A percentile compares a stretch with the other conserved stretches of the same genome.
Conservation (phyloP, 1,284 basidiomycete species). For the Cystobasidium slooffiae region DNA sequence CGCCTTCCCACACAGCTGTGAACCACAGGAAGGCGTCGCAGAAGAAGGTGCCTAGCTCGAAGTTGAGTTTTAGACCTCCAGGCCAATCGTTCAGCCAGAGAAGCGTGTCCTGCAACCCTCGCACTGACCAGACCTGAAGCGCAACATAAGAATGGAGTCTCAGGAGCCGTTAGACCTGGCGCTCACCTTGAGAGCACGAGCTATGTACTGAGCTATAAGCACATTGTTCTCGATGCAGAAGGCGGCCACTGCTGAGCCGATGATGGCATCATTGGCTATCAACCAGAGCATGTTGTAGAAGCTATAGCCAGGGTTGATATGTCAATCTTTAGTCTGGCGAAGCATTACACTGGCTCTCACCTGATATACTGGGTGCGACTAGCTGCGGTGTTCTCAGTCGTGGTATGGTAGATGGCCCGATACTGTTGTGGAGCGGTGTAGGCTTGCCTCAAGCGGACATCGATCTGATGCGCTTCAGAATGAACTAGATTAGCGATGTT, state of each 20-base stretch:
- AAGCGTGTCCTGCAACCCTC: constrained; percentile 65
- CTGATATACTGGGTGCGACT: constrained; percentile 60
- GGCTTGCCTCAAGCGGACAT: constrained; percentile 57
- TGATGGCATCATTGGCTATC: constrained; percentile 83
- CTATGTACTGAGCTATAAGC: constrained; percentile 43
- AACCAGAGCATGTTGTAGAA: constrained; percentile 93
- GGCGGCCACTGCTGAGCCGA: constrained; percentile 72
- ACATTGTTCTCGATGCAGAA: constrained; percentile 68
- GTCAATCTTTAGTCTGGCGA: constrained; percentile 42
- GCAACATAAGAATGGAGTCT: neutral
- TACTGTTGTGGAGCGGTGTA: constrained; percentile 56
- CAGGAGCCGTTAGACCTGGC: too few species aligned
- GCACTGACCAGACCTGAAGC: constrained; percentile 61
- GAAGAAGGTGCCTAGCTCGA: constrained; percentile 77
- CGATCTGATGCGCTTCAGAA: constrained; percentile 56
- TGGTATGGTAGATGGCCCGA: constrained; percentile 46
- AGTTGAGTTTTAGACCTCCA: constrained; percentile 92
- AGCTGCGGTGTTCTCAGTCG: constrained; percentile 45
- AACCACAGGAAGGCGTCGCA: constrained; percentile 70
- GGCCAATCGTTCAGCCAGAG: constrained; percentile 94
- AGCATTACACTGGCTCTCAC: constrained; percentile 58
- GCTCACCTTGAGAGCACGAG: constrained; percentile 52
- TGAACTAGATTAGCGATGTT: neutral
- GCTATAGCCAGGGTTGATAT: constrained; percentile 58
- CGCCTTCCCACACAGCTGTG: constrained; percentile 67